These are phyloP conservation scores for Ceratocystis destructans DNA, from an alignment of 2,329 filamentous ascomycete species.

Conservation along the genomic window DNA sequence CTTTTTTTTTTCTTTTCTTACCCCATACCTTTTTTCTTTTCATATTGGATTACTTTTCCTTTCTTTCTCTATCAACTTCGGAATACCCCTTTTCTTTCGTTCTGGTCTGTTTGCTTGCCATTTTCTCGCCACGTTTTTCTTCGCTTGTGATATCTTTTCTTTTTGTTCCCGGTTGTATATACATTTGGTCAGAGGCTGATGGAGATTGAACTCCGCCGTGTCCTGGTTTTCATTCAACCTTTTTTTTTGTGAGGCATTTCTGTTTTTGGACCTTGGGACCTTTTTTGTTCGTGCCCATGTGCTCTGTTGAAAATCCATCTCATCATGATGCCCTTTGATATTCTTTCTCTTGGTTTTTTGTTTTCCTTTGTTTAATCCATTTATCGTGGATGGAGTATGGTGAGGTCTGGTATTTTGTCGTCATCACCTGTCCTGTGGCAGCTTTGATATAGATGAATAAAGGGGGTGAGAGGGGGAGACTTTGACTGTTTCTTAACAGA, in stretches of 20 bases:
- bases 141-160: conserved; percentile 8
- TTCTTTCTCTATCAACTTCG: conserved; percentile 12
- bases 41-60: conserved; percentile 13
- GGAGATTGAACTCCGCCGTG: neutral
- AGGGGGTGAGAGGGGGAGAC: no score
- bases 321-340: neutral
- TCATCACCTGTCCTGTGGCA: no score
- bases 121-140: conserved; percentile 10
- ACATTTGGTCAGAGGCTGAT: conserved; percentile 8
- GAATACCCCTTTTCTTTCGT: conserved; percentile 18
- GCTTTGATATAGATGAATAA: no score
- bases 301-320: neutral
- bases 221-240: neutral
- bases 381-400: neutral
- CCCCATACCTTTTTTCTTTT: conserved; percentile 13
- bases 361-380: neutral
- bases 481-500: no score
- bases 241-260: neutral
- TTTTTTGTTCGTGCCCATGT: no score
- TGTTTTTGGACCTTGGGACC: neutral
- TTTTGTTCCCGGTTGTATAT: conserved; percentile 11
- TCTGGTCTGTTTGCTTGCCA: conserved; percentile 8
- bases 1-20: neutral
- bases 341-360: conserved; percentile 1
- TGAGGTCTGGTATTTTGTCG: neutral